Evolutionary conservation across 257 asterid genomes (phyloP).

Genomic region (Avicennia marina): DNA sequence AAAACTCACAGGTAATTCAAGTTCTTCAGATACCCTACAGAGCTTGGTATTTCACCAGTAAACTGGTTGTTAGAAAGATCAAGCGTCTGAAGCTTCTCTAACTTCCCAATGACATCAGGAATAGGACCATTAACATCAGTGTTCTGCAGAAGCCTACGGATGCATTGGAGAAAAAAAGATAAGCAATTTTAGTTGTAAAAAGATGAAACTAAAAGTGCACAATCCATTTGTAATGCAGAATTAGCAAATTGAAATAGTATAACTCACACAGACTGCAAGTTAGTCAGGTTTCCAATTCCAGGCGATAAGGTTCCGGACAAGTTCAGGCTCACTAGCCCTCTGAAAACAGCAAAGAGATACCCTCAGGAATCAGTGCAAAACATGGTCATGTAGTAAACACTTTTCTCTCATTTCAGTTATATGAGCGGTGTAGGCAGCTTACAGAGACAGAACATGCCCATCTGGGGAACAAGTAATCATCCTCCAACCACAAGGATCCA

Average conservation of each 20-base stretch:
- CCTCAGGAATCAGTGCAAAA: slow-evolving; percentile 1
- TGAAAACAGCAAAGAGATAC: slow-evolving; percentile 17
- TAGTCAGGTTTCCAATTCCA: slow-evolving; percentile 74
- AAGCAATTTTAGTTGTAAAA: not conserved
- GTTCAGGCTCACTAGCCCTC: slow-evolving; percentile 80
- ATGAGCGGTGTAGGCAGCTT: slow-evolving; percentile 27
- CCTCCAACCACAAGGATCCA: slow-evolving; percentile 99
- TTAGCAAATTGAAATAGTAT: not conserved
- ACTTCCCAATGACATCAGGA: slow-evolving; percentile 66
- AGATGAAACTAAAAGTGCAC: too few species aligned
- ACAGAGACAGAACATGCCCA: slow-evolving; percentile 83
- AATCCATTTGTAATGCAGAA: not conserved
- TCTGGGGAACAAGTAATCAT: slow-evolving; percentile 78
- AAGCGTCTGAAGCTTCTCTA: slow-evolving; percentile 70
- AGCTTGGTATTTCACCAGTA: slow-evolving; percentile 60
- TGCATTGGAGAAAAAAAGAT: not conserved
- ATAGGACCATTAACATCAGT: slow-evolving; percentile 72
- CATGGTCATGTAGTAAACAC: not conserved
- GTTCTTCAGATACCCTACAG: slow-evolving; percentile 56
- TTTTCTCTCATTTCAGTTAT: not conserved
- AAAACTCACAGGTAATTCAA: slow-evolving; percentile 84
- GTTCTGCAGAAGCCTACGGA: slow-evolving; percentile 82
- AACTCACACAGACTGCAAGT: slow-evolving; percentile 83
- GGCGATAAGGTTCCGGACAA: slow-evolving; percentile 84
- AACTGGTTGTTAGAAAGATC: slow-evolving; percentile 83